These are phyloP conservation scores for Penicillium paneum DNA, from an alignment of 2,329 filamentous ascomycete species.

Conservation along the genomic window DNA sequence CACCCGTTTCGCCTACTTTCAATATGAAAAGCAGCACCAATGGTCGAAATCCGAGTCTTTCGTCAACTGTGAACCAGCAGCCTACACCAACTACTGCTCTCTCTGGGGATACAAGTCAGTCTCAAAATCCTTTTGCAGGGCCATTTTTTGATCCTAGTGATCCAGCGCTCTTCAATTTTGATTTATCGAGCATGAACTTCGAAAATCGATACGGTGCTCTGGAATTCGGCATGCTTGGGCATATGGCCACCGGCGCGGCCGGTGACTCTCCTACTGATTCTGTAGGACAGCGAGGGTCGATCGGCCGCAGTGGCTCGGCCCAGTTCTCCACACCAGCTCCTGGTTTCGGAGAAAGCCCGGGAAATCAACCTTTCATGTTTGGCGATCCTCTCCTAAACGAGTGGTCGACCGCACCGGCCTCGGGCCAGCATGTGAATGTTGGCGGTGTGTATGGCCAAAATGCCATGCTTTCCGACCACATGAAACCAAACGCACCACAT, in stretches of 20 bases:
- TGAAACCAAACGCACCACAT: constrained; percentile 50
- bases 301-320: constrained; percentile 42
- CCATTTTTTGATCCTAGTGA: constrained; percentile 85
- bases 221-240: constrained; percentile 93
- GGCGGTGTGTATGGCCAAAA: constrained; percentile 37
- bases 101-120: constrained; percentile 45
- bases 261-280: constrained; percentile 72
- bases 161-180: constrained; percentile 90
- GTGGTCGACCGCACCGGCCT: constrained; percentile 42
- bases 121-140: constrained; percentile 48
- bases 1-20: constrained; percentile 72
- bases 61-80: constrained; percentile 48
- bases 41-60: constrained; percentile 34
- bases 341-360: constrained; percentile 47
- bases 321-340: constrained; percentile 41
- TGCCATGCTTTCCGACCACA: constrained; percentile 40
- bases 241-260: constrained; percentile 88
- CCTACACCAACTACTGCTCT: constrained; percentile 45
- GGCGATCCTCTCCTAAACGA: constrained; percentile 46
- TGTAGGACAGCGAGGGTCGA: constrained; percentile 46
- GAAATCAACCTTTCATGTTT: constrained; percentile 46
- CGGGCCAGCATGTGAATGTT: constrained; percentile 35
- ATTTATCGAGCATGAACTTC: constrained; percentile 90
- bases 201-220: constrained; percentile 93
- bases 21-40: constrained; percentile 48